Percentiles rank a stretch among this genome's conserved stretches.
phyloP scores from a whole-genome alignment of 2,329 filamentous ascomycete genomes.

The Lachnellula hyalina region DNA sequence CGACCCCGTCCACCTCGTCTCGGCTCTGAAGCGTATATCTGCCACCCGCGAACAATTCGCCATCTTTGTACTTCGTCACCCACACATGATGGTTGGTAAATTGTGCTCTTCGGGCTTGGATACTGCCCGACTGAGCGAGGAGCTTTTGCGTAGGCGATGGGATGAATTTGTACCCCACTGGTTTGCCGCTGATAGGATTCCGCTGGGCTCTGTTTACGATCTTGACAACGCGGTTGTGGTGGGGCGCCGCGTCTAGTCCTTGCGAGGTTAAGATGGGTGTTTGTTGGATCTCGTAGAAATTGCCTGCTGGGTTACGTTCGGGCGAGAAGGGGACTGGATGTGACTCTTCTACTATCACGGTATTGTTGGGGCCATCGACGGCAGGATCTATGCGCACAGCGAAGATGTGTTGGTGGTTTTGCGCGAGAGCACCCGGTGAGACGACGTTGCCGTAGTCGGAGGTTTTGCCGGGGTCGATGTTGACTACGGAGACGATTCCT shows the following conservation, averaged over 20 bases:
- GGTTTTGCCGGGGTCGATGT: slow-evolving; percentile 50
- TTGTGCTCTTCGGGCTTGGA: slow-evolving; percentile 88
- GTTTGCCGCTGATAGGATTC: slow-evolving; percentile 78
- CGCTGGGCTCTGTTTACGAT: slow-evolving; percentile 76
- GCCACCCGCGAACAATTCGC: slow-evolving; percentile 32
- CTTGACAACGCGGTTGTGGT: slow-evolving; percentile 68
- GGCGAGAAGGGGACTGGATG: slow-evolving; percentile 40
- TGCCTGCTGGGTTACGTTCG: slow-evolving; percentile 47
- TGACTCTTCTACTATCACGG: slow-evolving; percentile 49
- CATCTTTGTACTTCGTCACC: slow-evolving; percentile 73
- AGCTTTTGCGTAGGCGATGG: slow-evolving; percentile 73
- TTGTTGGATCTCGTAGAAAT: slow-evolving; percentile 44
- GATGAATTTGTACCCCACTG: slow-evolving; percentile 80
- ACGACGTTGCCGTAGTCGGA: slow-evolving; percentile 56
- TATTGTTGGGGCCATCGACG: slow-evolving; percentile 50
- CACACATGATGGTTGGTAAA: slow-evolving; percentile 85
- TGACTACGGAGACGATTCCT: slow-evolving; percentile 52
- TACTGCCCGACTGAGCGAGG: slow-evolving; percentile 71
- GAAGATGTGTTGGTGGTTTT: slow-evolving; percentile 58
- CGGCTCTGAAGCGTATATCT: slow-evolving; percentile 31
- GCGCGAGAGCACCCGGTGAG: slow-evolving; percentile 51
- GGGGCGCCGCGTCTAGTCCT: slow-evolving; percentile 41
- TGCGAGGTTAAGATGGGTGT: slow-evolving; percentile 37
- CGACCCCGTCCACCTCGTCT: slow-evolving; percentile 23
- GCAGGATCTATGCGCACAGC: slow-evolving; percentile 50